Conservation (phyloP, 2,329 filamentous ascomycete species). For the Sclerotinia borealis region DNA sequence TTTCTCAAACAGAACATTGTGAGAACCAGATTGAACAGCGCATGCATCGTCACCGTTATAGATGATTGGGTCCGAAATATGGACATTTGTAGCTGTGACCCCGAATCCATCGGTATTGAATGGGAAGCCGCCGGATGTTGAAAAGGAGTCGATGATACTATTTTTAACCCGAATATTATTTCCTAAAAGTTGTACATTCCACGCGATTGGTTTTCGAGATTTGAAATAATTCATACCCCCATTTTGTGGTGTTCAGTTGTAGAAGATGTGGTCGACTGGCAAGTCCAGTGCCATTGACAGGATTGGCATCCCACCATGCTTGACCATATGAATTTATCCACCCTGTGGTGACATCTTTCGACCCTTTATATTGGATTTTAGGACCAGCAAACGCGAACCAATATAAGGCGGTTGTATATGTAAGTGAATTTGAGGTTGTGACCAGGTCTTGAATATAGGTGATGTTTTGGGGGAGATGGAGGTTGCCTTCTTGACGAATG, state of each 20-base stretch:
- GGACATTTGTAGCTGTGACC: constrained; percentile 31
- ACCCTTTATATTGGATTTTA: constrained; percentile 33
- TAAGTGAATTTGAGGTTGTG: constrained; percentile 29
- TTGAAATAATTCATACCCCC: constrained; percentile 37
- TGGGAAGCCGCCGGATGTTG: constrained; percentile 3
- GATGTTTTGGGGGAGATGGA: constrained; percentile 39
- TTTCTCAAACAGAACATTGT: constrained; percentile 36
- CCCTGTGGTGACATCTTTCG: constrained; percentile 34
- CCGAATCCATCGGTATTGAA: constrained; percentile 33
- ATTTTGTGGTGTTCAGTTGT: constrained; percentile 35
- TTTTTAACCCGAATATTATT: constrained; percentile 37
- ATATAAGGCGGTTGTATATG: constrained; percentile 28
- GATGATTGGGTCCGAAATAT: constrained; percentile 30
- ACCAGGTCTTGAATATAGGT: constrained; percentile 35
- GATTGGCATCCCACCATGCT: constrained; percentile 41
- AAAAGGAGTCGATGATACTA: constrained; percentile 34
- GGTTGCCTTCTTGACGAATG: constrained; percentile 39
- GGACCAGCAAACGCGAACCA: constrained; percentile 37
- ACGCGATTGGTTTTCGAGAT: constrained; percentile 39
- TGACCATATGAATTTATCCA: constrained; percentile 43
- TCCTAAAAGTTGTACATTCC: constrained; percentile 37
- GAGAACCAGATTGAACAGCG: constrained; percentile 35
- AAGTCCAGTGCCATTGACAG: constrained; percentile 35
- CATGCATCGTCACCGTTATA: constrained; percentile 42
- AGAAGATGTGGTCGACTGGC: constrained; percentile 38